A percentile compares a stretch with the other conserved stretches of the same genome.
Conservation (phyloP, 2,329 filamentous ascomycete species). For the Elsinoe ampelina region DNA sequence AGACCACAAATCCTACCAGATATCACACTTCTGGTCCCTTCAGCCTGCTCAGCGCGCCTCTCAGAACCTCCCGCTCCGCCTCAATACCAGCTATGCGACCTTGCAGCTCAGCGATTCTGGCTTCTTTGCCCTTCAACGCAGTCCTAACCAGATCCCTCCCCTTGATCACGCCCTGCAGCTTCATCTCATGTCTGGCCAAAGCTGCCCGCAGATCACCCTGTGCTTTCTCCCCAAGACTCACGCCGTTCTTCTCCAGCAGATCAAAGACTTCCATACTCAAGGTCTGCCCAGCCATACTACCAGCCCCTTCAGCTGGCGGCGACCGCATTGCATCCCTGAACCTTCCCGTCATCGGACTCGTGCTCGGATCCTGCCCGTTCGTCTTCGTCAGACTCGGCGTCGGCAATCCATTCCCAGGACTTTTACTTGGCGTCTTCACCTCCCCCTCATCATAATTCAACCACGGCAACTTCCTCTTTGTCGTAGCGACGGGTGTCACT, state of each 20-base stretch:
- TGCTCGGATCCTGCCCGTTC: slow-evolving; percentile 14
- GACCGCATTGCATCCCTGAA: slow-evolving; percentile 20
- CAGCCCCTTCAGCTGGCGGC: background rate
- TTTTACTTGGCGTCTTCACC: background rate
- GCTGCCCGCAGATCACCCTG: slow-evolving; percentile 34
- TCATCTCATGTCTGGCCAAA: slow-evolving; percentile 49
- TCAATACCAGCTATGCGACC: slow-evolving; percentile 52
- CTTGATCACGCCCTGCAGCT: slow-evolving; percentile 51
- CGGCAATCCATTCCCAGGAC: background rate
- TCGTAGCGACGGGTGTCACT: slow-evolving; percentile 18
- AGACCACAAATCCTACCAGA: background rate
- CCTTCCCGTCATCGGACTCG: slow-evolving; percentile 29
- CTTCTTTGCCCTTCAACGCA: slow-evolving; percentile 54
- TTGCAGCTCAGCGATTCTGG: slow-evolving; percentile 56
- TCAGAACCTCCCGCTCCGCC: slow-evolving; percentile 46
- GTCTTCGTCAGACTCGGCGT: slow-evolving; percentile 13
- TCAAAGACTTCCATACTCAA: slow-evolving; percentile 15
- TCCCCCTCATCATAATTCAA: slow-evolving; percentile 21
- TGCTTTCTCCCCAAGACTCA: slow-evolving; percentile 24
- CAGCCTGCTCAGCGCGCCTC: slow-evolving; percentile 19
- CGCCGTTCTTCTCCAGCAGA: slow-evolving; percentile 10
- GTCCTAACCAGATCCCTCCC: slow-evolving; percentile 59
- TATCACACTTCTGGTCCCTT: background rate
- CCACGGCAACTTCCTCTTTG: slow-evolving; percentile 32
- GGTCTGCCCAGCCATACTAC: background rate